Evolutionary conservation across 1,284 basidiomycete species (phyloP), one percentile per base, ranked within the genome.

Genomic region (Stereum hirsutum): DNA sequence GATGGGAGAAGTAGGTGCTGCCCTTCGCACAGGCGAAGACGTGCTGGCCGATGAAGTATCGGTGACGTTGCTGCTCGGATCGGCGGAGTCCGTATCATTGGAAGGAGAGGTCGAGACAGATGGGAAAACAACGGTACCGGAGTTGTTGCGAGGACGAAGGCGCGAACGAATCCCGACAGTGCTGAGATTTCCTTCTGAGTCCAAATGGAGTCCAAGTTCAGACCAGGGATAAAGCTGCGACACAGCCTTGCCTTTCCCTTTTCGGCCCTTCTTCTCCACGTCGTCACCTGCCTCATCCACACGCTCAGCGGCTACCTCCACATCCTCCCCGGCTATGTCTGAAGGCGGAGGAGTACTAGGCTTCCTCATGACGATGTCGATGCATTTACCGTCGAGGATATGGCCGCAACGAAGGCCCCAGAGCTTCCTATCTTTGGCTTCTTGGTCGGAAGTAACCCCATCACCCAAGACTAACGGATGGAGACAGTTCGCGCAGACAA

Each of bases 331-430:
- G 24, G 50, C 47, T 40, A 49, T 52, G 12, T 39, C 28, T 14
- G 45, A 43, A 15, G 55, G 51, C n/a, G 54, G 45, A 3, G 45
- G 19, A n/a, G n/a, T n/a, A n/a, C n/a, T n/a, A n/a, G 21, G 36
- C 1, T 81, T 81, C 20, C 63, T 59, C 54, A 75, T 75, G 35
- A 86, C 47, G 48, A 68, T 63, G 45, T 70, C 69, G 4, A 81
- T 59, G 50, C 84, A 88, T 55, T 80, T 81, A 35, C 82, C 85
- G 51, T 88, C 85, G 2, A 88, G 67, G 52, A 88, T 60, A 54
- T 88, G 84, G 0, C 84, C 84, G 45, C 84, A 88, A 30, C 81
- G 66, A 43, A 88, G 59, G 2, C 71, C 75, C 82, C 81, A 87
- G 3, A 87, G 60, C 35, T 70, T 67, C 43, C 66, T 62, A 28